phyloP scores from a whole-genome alignment of 257 asterid genomes.

The Rhazya stricta region DNA sequence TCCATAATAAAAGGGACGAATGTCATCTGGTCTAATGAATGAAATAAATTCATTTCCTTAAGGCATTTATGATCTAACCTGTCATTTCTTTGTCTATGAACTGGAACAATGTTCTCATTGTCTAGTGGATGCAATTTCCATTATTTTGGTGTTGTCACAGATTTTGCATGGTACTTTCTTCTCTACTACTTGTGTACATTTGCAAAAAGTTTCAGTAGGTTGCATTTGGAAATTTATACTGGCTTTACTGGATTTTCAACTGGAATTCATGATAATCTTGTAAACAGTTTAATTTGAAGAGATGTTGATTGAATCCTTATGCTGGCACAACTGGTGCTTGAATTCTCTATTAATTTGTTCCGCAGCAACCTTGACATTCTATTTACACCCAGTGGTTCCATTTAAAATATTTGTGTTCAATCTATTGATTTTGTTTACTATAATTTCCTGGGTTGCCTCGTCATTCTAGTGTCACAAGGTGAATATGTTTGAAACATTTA shows the following conservation, averaged over 20 bases:
- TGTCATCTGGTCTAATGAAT: background rate
- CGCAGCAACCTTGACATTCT: background rate
- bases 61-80: background rate
- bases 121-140: background rate
- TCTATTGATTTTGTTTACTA: background rate
- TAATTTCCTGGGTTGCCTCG: background rate
- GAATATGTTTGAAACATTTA: background rate
- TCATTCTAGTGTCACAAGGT: background rate
- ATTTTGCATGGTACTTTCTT: background rate
- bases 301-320: background rate
- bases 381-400: background rate
- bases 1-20: background rate
- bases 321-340: background rate
- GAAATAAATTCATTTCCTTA: too few relatives aligned
- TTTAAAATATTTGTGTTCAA: background rate
- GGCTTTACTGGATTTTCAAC: background rate
- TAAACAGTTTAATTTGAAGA: background rate
- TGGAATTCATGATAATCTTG: background rate
- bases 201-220: background rate
- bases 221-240: background rate
- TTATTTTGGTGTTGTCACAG: background rate
- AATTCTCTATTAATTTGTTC: background rate
- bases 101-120: background rate
- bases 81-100: background rate
- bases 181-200: background rate